Conservation (phyloP, 225 moss, liverwort and hornwort genomes). For the Bryoerythrophyllum caledonicum region DNA sequence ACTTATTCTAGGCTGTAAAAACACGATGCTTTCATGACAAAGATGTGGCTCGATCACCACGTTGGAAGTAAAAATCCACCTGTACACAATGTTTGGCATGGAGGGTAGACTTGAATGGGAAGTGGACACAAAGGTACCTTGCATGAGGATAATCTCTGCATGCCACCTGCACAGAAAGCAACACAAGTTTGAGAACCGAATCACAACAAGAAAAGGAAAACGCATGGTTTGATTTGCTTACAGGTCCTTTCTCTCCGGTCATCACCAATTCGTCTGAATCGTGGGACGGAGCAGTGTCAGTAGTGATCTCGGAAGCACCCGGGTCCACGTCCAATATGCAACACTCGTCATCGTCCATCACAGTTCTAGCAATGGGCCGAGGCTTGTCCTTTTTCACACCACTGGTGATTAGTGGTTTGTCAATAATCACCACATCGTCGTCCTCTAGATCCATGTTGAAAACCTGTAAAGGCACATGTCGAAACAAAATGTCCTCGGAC, state of each 20-base stretch:
- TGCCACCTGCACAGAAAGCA: constrained; percentile 61
- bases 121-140: constrained; percentile 60
- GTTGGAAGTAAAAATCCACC: constrained; percentile 39
- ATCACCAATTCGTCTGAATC: constrained; percentile 63
- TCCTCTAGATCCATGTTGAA: constrained; percentile 26
- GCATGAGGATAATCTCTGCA: constrained; percentile 81
- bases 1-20: constrained; percentile 1
- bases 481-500: neutral
- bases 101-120: constrained; percentile 58
- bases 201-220: neutral
- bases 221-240: constrained; percentile 13
- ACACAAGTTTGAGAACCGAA: neutral
- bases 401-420: constrained; percentile 18
- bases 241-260: constrained; percentile 57
- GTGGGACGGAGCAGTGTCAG: constrained; percentile 14
- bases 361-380: constrained; percentile 8
- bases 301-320: constrained; percentile 6
- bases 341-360: constrained; percentile 38
- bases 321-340: constrained; percentile 43
- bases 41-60: constrained; percentile 20
- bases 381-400: constrained; percentile 21
- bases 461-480: no score
- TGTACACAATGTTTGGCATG: constrained; percentile 58
- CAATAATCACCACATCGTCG: constrained; percentile 41
- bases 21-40: constrained; percentile 13